These are phyloP conservation scores for Saxispiralis lemnorum DNA, from an alignment of 495 filamentous ascomycete genomes.

Conservation along the genomic window DNA sequence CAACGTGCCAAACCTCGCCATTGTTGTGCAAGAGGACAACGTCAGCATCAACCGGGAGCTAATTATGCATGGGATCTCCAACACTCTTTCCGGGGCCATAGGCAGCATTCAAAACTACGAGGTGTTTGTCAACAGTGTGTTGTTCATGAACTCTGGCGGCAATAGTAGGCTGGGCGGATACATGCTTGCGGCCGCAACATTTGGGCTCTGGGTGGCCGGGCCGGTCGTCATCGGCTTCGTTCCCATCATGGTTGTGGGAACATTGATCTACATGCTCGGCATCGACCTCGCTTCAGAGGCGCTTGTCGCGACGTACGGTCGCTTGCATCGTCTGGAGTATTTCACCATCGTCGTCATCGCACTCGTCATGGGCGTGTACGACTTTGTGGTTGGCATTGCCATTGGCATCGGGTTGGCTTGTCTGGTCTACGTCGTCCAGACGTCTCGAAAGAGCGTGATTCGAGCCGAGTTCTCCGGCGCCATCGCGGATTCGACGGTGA, in stretches of 20 bases:
- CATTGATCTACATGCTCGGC: conserved; percentile 81
- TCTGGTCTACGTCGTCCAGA: conserved; percentile 75
- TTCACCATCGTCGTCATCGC: conserved; percentile 84
- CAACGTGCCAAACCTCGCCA: conserved; percentile 81
- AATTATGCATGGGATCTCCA: conserved; percentile 81
- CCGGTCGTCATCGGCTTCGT: conserved; percentile 82
- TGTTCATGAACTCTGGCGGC: conserved; percentile 84
- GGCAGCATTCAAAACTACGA: conserved; percentile 97
- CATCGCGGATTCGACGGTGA: conserved; percentile 75
- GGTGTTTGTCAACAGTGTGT: conserved; percentile 87
- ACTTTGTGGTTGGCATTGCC: conserved; percentile 87
- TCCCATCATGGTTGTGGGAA: conserved; percentile 89
- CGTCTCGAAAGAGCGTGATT: conserved; percentile 71
- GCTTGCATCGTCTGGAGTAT: conserved; percentile 71
- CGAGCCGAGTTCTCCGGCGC: conserved; percentile 72
- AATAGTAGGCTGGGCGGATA: conserved; percentile 70
- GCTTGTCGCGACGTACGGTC: conserved; percentile 70
- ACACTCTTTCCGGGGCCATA: conserved; percentile 64
- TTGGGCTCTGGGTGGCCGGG: conserved; percentile 64
- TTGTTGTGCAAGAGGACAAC: conserved; percentile 79
- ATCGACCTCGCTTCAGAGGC: conserved; percentile 82
- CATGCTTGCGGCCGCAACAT: conserved; percentile 66
- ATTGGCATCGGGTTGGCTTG: conserved; percentile 85
- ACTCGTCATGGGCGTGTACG: conserved; percentile 85
- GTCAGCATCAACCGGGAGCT: conserved; percentile 81